A percentile compares a stretch with the other conserved stretches of the same genome.
These are phyloP conservation scores for Aspergillus bertholletiae DNA, from an alignment of 495 filamentous ascomycete species.

Conservation along the genomic window DNA sequence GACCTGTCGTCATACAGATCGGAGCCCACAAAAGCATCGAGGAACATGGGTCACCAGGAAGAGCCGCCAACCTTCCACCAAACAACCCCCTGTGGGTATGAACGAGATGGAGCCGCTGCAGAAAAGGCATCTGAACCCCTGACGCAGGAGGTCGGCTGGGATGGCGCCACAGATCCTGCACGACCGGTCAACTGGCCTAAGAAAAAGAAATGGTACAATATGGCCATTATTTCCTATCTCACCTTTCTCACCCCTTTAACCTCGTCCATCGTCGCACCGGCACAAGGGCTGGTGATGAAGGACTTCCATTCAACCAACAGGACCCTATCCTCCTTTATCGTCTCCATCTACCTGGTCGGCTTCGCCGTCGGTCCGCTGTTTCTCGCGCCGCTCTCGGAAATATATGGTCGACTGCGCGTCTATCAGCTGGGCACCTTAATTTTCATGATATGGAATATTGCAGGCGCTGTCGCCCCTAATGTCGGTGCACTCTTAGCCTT, in stretches of 20 bases:
- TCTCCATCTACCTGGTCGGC: slow-evolving; percentile 29
- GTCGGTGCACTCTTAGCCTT: slow-evolving; percentile 39
- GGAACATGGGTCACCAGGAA: no score
- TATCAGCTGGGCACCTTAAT: slow-evolving; percentile 47
- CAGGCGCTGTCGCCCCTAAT: slow-evolving; percentile 47
- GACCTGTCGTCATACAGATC: no score
- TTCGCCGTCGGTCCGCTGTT: slow-evolving; percentile 50
- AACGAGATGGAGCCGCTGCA: no score
- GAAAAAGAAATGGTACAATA: neutral
- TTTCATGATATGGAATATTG: slow-evolving; percentile 53
- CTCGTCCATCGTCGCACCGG: neutral
- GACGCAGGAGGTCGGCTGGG: neutral
- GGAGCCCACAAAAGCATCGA: no score
- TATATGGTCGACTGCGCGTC: slow-evolving; percentile 43
- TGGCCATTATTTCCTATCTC: neutral
- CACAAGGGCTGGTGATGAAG: neutral
- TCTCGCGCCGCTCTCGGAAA: slow-evolving; percentile 56
- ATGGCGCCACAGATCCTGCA: neutral
- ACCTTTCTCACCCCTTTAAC: neutral
- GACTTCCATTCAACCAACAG: neutral
- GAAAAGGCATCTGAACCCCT: no score
- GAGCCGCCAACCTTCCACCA: no score
- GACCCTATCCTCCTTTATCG: neutral
- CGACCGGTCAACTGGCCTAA: neutral
- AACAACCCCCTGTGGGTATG: no score